phyloP scores from a whole-genome alignment of 2,329 filamentous ascomycete genomes.

The Claviceps africana region DNA sequence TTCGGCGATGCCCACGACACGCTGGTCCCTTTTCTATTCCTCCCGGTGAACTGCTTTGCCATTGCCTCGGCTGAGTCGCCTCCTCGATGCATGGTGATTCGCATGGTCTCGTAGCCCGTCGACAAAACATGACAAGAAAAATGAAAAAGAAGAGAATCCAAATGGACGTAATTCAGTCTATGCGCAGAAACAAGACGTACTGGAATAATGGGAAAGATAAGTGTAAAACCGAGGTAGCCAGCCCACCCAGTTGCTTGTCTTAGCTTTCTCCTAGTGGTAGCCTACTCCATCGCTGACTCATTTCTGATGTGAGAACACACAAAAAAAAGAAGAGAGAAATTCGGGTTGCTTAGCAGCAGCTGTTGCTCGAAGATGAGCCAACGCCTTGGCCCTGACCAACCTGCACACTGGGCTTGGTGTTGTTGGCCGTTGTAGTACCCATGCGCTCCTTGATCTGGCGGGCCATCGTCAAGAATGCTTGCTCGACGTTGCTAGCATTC shows the following conservation, averaged over 20 bases:
- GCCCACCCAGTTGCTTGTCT: slow-evolving; percentile 17
- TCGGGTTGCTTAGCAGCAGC: slow-evolving; percentile 63
- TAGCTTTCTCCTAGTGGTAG: slow-evolving; percentile 10
- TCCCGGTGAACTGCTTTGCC: neutral
- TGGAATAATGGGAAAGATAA: slow-evolving; percentile 15
- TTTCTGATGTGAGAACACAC: neutral
- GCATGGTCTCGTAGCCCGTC: slow-evolving; percentile 6
- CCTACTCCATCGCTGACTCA: slow-evolving; percentile 2
- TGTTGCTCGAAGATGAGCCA: slow-evolving; percentile 67
- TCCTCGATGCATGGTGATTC: slow-evolving; percentile 9
- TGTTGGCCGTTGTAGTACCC: slow-evolving; percentile 88
- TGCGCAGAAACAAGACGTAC: slow-evolving; percentile 18
- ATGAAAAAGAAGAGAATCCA: slow-evolving; percentile 16
- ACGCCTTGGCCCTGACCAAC: slow-evolving; percentile 92
- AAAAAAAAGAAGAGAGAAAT: neutral
- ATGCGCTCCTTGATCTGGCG: slow-evolving; percentile 99
- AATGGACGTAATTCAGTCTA: slow-evolving; percentile 23
- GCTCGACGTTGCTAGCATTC: slow-evolving; percentile 98
- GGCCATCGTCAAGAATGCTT: slow-evolving; percentile 99
- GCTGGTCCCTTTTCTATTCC: neutral
- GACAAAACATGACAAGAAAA: slow-evolving; percentile 5
- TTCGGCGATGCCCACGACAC: neutral
- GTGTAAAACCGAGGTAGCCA: slow-evolving; percentile 8
- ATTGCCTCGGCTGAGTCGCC: slow-evolving; percentile 3
- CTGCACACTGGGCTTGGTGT: slow-evolving; percentile 96